These are phyloP conservation scores for Gastrolobium villosum DNA, from an alignment of 306 rosid species.

Conservation along the genomic window DNA sequence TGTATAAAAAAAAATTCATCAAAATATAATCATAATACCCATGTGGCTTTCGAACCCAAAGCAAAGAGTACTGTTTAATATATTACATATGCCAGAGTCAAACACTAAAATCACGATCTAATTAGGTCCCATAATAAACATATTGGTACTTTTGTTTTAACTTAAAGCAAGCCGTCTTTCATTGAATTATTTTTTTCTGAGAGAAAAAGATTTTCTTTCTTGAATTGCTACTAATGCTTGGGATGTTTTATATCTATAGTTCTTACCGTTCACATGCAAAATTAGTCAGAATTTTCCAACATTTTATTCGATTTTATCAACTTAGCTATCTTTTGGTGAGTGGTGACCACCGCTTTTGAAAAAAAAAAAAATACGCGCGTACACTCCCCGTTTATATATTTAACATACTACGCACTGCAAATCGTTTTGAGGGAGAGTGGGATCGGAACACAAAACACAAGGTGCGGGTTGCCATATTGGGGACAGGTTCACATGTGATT, in stretches of 20 bases:
- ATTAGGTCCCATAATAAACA: not conserved
- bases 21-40: conserved; percentile 44
- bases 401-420: too few relatives aligned
- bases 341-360: not conserved
- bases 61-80: conserved; percentile 6
- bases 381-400: too few relatives aligned
- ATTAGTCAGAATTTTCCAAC: not conserved
- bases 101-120: conserved; percentile 6
- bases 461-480: too few relatives aligned
- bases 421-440: too few relatives aligned
- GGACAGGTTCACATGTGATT: too few relatives aligned
- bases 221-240: not conserved
- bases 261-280: conserved; percentile 18
- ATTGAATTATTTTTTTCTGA: not conserved
- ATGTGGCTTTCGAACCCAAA: conserved; percentile 48
- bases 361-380: too few relatives aligned
- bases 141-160: not conserved
- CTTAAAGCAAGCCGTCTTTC: not conserved
- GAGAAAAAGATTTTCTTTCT: not conserved
- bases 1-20: not conserved
- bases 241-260: not conserved
- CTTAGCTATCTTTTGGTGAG: not conserved
- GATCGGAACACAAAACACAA: too few relatives aligned
- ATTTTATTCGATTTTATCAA: not conserved
- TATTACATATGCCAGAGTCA: conserved; percentile 46